Evolutionary conservation across 257 asterid species (phyloP), one percentile per base, ranked within the genome.

Genomic region (Agastache rugosa): DNA sequence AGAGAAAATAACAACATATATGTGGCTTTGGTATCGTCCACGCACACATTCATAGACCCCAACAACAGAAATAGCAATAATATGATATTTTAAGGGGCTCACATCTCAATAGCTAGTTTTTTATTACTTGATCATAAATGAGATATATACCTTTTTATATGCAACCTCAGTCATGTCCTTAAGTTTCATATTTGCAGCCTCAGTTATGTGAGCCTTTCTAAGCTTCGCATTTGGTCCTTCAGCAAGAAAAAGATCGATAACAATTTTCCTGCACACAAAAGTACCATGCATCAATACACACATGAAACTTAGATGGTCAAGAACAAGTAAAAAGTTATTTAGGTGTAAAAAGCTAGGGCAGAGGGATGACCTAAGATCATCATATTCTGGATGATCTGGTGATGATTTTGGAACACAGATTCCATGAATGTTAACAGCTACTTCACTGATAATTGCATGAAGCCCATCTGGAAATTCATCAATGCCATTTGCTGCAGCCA

Each of bases 181-280:
- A 1, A 39, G 44, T 8, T 39, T 39, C 79, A 78, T n/a, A 72
- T 85, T 92, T 72, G 91, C 96, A 81, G 96, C 98, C 81, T 86
- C 98, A 23, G 27, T 0, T 66, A 94, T 85, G n/a, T 82, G 20
- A 64, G 91, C 96, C 87, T 74, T 92, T 81, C 83, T 92, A 66
- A 94, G 90, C 87, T 89, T 94, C 23, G 93, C 98, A 80, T 85
- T 85, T 17, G 95, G 97, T 45, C 90, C 92, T 81, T 82, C 87
- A 72, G 83, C 96, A 72, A 71, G 63, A 31, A 89, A 82, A 78
- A 89, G 96, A 69, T 86, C 88, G 45, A 94, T 88, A 20, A 94
- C 92, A 59, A 94, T 84, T 73, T 85, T 81, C 88, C 97, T 90
- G 87, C 76, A 76, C 75, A 74, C 31, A 64, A 75, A 64, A 53